phyloP scores from a whole-genome alignment of 257 asterid species.

The Nicotiana tabacum region DNA sequence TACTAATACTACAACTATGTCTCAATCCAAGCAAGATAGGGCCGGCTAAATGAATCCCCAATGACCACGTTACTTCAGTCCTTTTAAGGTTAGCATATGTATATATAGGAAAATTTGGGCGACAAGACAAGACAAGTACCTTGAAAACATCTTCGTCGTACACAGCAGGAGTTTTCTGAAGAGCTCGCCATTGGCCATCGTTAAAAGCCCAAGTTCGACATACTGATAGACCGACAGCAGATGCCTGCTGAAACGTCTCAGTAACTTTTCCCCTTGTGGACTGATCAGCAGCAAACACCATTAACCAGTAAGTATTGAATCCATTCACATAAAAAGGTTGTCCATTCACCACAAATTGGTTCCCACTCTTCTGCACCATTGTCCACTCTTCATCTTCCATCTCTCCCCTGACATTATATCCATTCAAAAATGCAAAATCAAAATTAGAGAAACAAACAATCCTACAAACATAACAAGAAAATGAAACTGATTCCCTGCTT shows the following conservation, averaged over 20 bases:
- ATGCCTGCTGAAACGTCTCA: conserved; percentile 71
- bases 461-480: background rate
- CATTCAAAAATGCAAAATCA: background rate
- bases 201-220: conserved; percentile 99
- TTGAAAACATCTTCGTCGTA: conserved; percentile 76
- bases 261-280: conserved; percentile 74
- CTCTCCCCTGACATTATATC: conserved; percentile 9
- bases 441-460: background rate
- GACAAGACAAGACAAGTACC: conserved; percentile 26
- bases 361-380: conserved; percentile 61
- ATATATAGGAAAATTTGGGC: background rate
- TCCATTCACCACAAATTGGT: conserved; percentile 57
- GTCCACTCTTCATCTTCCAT: conserved; percentile 48
- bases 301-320: conserved; percentile 94
- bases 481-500: background rate
- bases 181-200: conserved; percentile 95
- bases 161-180: conserved; percentile 67
- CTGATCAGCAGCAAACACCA: conserved; percentile 79
- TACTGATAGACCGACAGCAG: conserved; percentile 67
- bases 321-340: conserved; percentile 90
- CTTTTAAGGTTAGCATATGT: background rate
- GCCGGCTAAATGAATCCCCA: background rate
- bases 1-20: background rate
- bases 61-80: background rate
- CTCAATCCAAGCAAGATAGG: background rate